Evolutionary conservation across 2,329 filamentous ascomycete species (phyloP).

Genomic region (Trichoderma guizhouense): DNA sequence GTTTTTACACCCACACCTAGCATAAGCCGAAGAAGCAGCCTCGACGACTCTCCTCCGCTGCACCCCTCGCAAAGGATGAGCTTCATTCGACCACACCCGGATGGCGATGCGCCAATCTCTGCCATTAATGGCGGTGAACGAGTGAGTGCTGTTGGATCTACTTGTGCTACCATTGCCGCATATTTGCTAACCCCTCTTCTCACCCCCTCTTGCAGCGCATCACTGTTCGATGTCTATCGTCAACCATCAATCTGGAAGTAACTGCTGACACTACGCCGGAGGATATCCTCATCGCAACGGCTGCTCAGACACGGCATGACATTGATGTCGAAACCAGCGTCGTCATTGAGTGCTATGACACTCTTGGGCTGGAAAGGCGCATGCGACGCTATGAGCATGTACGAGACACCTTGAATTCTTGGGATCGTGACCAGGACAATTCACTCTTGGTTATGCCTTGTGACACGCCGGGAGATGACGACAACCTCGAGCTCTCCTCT

Average conservation of each 20-base stretch:
- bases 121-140: conserved; percentile 77
- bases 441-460: conserved; percentile 64
- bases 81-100: conserved; percentile 45
- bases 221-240: conserved; percentile 67
- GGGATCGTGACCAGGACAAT: conserved; percentile 80
- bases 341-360: conserved; percentile 72
- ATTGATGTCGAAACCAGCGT: conserved; percentile 65
- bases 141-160: conserved; percentile 44
- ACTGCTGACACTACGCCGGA: conserved; percentile 69
- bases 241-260: conserved; percentile 67
- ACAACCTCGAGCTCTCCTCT: conserved; percentile 61
- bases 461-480: conserved; percentile 51
- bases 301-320: conserved; percentile 58
- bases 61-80: conserved; percentile 30
- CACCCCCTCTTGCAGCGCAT: conserved; percentile 51
- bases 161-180: neutral
- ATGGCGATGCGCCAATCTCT: conserved; percentile 72
- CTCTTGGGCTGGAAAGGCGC: conserved; percentile 75
- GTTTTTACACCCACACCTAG: conserved; percentile 34
- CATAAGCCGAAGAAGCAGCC: conserved; percentile 28
- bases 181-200: conserved; percentile 11
- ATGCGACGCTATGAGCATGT: conserved; percentile 83
- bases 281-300: conserved; percentile 68
- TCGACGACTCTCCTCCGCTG: conserved; percentile 32
- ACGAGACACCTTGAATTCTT: conserved; percentile 86